A percentile compares a stretch with the other conserved stretches of the same genome.
phyloP scores from a whole-genome alignment of 257 asterid species.

The Penstemon newberryi region DNA sequence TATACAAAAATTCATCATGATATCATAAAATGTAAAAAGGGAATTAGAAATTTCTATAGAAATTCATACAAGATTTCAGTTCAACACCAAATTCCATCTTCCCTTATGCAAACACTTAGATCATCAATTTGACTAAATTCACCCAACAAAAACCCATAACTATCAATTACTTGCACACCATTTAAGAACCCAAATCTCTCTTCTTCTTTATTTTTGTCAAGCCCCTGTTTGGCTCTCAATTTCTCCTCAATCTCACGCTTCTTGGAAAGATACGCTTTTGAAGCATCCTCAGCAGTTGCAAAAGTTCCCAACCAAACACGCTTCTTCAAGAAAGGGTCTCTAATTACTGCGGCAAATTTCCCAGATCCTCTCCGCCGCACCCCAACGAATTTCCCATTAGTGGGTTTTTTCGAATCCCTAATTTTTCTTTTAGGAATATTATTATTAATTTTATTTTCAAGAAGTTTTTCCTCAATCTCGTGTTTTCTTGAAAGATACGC shows the following conservation, averaged over 20 bases:
- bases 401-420: no score
- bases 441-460: no score
- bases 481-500: conserved; percentile 35
- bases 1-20: no score
- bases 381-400: conserved; percentile 29
- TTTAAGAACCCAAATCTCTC: conserved; percentile 26
- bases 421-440: no score
- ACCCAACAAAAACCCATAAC: no score
- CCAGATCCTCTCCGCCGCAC: conserved; percentile 39
- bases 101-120: no score
- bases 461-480: conserved; percentile 26
- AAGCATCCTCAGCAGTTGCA: conserved; percentile 43
- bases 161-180: conserved; percentile 31
- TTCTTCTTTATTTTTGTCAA: not conserved
- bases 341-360: conserved; percentile 38
- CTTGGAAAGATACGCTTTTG: conserved; percentile 34
- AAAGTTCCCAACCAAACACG: conserved; percentile 50
- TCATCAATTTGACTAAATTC: no score
- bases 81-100: no score
- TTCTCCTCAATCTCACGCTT: conserved; percentile 32
- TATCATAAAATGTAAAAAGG: no score
- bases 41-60: no score
- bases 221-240: conserved; percentile 20
- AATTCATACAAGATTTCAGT: no score
- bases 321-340: conserved; percentile 36